phyloP scores from a whole-genome alignment of 2,329 filamentous ascomycete genomes.

The Davidsoniella neocaledoniae region DNA sequence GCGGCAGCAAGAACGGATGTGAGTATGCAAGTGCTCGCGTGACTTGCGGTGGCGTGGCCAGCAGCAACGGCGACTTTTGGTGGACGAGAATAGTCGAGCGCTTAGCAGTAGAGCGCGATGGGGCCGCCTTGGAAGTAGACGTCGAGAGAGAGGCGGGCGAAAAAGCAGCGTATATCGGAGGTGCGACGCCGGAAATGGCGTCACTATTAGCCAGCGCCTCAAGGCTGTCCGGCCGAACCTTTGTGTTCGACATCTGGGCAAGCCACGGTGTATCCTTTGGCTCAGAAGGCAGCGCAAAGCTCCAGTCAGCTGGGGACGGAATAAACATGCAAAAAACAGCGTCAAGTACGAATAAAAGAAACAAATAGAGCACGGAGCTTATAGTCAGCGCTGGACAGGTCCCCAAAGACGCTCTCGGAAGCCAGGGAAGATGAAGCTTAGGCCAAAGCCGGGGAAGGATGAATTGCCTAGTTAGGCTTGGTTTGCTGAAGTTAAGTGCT shows the following conservation, averaged over 20 bases:
- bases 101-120: constrained; percentile 40
- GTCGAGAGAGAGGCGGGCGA: constrained; percentile 65
- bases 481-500: no score
- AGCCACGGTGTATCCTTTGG: constrained; percentile 14
- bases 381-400: no score
- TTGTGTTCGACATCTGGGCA: constrained; percentile 14
- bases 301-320: constrained; percentile 4
- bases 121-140: constrained; percentile 26
- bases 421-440: neutral
- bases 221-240: constrained; percentile 11
- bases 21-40: constrained; percentile 90
- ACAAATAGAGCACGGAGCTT: neutral
- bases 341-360: neutral
- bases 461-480: neutral
- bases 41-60: constrained; percentile 86
- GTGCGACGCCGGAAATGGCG: constrained; percentile 23
- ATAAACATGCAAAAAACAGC: neutral
- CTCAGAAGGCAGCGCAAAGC: constrained; percentile 1
- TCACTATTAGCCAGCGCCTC: constrained; percentile 9
- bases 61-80: constrained; percentile 83
- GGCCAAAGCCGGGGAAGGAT: neutral
- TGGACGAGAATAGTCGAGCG: constrained; percentile 88
- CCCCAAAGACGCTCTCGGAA: no score
- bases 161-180: constrained; percentile 75
- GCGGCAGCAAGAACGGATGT: constrained; percentile 77